Evolutionary conservation across 1,284 basidiomycete species (phyloP), one percentile per base, ranked within the genome.

Genomic region (Leucoagaricus sp.): DNA sequence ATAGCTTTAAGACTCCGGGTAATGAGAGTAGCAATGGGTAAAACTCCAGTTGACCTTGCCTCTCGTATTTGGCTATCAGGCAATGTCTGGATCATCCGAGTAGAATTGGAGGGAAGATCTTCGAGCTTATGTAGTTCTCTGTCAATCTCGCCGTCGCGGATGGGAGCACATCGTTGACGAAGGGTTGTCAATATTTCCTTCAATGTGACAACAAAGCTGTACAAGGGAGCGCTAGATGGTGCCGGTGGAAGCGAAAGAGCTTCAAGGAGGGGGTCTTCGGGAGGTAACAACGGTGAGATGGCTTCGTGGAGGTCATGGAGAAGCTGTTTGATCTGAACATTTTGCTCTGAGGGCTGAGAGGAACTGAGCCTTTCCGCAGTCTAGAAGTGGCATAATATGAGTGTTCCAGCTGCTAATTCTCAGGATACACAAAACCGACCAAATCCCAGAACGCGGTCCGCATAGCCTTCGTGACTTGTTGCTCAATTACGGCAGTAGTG

Each of bases 391-490:
- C 8, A 21, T 13, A 23, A 25, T 4, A 9, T 12, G 2, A 49
- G 3, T 13, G 4, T 13, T 17, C 17, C 3, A 25, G 23, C 9
- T 12, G 13, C 19, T 7, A 12, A 15, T 29, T 33, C 13, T 9
- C 23, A 15, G 23, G 26, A 25, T 10, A 46, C 3, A 19, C 9
- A 21, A 31, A 31, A 12, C 58, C 59, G 64, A 87, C 87, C 76
- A 87, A 80, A 41, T 85, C 82, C 88, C 88, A 91, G 65, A 90
- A 91, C 5, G 84, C 86, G 45, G 70, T 73, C 65, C 85, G 83
- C 13, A 82, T 79, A 4, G 81, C 72, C 53, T 79, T 74, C 58
- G 80, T 78, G 5, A 91, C 83, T 58, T 75, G 77, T 33, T 76
- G 72, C 21, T 79, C 74, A 3, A 87, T 60, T 12, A 67, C 67